Conservation (phyloP, 352 stramenopile genomes). For the Globisporangium perplexum region DNA sequence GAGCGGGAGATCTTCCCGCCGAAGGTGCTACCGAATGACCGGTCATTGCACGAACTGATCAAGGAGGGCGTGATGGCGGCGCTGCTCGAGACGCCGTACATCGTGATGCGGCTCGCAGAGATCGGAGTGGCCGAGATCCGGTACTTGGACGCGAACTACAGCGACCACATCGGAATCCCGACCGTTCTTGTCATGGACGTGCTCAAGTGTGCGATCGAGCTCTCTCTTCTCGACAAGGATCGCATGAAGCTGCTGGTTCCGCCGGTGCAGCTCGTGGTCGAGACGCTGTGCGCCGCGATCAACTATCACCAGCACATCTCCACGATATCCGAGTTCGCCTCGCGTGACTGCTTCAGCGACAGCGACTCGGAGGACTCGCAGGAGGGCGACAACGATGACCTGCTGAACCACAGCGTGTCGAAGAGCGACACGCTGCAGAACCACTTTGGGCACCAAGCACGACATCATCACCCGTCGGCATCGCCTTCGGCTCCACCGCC, state of each 20-base stretch:
- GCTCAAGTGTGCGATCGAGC: slow-evolving; percentile 51
- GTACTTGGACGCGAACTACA: slow-evolving; percentile 57
- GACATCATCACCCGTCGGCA: not conserved
- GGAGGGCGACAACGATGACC: slow-evolving; percentile 20
- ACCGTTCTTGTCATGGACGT: slow-evolving; percentile 49
- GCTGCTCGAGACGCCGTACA: slow-evolving; percentile 41
- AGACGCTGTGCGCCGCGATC: slow-evolving; percentile 58
- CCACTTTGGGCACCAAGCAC: slow-evolving; percentile 3
- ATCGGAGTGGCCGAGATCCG: slow-evolving; percentile 55
- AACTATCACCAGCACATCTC: slow-evolving; percentile 76
- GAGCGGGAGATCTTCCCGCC: slow-evolving; percentile 61
- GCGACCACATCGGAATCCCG: slow-evolving; percentile 37
- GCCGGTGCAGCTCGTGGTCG: slow-evolving; percentile 41
- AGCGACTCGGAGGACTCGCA: slow-evolving; percentile 51
- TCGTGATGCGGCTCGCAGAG: slow-evolving; percentile 44
- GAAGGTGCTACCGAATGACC: slow-evolving; percentile 43
- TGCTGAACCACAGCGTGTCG: slow-evolving; percentile 7
- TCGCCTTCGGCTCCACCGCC: not conserved
- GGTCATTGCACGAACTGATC: slow-evolving; percentile 45
- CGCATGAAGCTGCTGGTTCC: slow-evolving; percentile 46
- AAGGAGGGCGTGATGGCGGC: slow-evolving; percentile 42
- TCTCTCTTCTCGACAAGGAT: slow-evolving; percentile 25
- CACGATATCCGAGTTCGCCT: slow-evolving; percentile 67
- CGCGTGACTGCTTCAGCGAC: slow-evolving; percentile 71
- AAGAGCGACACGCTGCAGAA: slow-evolving; percentile 9